Evolutionary conservation across 139 green algal species (phyloP).

Genomic region (Chlamydomonas sphaeroides): DNA sequence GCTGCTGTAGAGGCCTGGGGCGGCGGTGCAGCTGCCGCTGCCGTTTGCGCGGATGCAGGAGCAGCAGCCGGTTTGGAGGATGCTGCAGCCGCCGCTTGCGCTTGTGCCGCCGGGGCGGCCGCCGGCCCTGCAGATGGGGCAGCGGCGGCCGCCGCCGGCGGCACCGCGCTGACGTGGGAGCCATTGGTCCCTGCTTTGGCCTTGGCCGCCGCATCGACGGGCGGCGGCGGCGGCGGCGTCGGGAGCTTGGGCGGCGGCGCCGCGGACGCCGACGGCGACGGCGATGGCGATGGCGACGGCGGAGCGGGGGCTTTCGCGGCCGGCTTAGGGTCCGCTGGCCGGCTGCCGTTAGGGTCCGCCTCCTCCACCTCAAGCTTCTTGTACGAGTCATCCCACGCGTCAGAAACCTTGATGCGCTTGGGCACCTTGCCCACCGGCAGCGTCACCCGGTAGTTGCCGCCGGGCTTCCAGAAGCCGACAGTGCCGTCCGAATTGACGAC

Average conservation of each 20-base stretch:
- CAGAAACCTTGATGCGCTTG: constrained; percentile 24
- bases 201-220: not conserved
- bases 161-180: too few species aligned
- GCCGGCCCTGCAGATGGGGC: too few species aligned
- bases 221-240: too few species aligned
- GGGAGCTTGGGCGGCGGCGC: too few species aligned
- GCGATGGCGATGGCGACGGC: not conserved
- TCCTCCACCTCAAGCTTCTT: constrained; percentile 34
- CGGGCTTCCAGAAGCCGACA: constrained; percentile 43
- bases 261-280: not conserved
- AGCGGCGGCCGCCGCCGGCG: too few species aligned
- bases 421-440: constrained; percentile 16
- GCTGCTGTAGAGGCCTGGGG: not conserved
- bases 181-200: too few species aligned
- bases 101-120: too few species aligned
- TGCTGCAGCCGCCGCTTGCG: too few species aligned
- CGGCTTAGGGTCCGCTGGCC: not conserved
- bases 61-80: too few species aligned
- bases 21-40: too few species aligned
- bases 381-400: constrained; percentile 40
- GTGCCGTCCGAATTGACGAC: constrained; percentile 39
- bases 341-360: not conserved
- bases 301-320: not conserved
- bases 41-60: too few species aligned
- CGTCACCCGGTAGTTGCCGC: constrained; percentile 45